Evolutionary conservation across 768 basidiomycete genomes (phyloP), one percentile per base, ranked within the genome.

Genomic region (Lactifluus rugatus): DNA sequence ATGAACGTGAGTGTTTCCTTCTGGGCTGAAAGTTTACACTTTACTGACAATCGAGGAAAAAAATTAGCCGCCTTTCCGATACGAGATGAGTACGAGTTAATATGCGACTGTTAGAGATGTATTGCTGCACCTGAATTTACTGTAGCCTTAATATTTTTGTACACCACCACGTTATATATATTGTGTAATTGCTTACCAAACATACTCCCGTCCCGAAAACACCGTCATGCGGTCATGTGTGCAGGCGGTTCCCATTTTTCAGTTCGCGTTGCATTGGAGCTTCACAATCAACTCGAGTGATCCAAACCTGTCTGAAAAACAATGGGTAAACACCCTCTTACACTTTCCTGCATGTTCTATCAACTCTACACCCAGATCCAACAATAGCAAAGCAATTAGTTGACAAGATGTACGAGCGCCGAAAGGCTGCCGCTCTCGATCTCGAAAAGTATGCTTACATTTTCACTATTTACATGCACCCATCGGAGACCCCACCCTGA

Each of bases 331-430:
- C 3, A 2, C 32, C 17, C 10, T 26, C 9, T 26, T 36, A 19
- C 17, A 11, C 16, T 16, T 44, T n/a, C 14, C 6, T 14, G 10
- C 31, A 3, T 26, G 6, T 21, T 34, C 7, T 31, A 46, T 8
- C 16, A 37, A 37, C 21, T 32, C 34, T 13, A 16, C 54, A 89
- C 2, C n/a, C 57, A 92, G 89, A 93, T 66, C 75, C 83, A 56
- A 79, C 82, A 59, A 81, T 91, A 49, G 76, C 87, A 44, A 87
- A 85, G 69, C 90, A 89, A 68, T 76, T 93, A 57, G 80, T 89
- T 48, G 90, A 93, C 82, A 92, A 92, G 77, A 87, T 93, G 71
- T 96, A 97, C 70, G 94, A 97, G 78, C 93, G 93, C 74, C 83
- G 94, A 58, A 96, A 97, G 74, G 84, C 89, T 8, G 93, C 94